phyloP scores from a whole-genome alignment of 306 rosid species.

The Pyrus pyrifolia region DNA sequence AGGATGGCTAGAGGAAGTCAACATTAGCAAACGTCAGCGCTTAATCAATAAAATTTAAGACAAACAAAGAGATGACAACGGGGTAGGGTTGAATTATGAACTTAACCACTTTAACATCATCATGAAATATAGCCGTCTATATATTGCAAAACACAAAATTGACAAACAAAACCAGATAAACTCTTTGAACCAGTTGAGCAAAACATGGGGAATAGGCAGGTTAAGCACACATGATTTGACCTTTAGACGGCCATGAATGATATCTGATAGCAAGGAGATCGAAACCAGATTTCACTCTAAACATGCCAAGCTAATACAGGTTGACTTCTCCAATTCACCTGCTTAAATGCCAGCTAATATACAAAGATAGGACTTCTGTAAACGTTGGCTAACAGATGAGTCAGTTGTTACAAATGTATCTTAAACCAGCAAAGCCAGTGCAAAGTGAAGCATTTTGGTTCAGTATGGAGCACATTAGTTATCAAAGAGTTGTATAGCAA shows the following conservation, averaged over 20 bases:
- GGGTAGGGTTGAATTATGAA: not conserved
- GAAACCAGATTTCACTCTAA: not conserved
- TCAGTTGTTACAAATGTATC: not conserved
- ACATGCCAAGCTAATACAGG: not conserved
- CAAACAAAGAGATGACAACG: not conserved
- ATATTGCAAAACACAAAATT: not conserved
- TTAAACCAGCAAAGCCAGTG: not conserved
- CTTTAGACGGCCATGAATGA: not conserved
- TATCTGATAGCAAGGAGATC: not conserved
- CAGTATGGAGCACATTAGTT: not conserved
- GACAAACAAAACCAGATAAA: not conserved
- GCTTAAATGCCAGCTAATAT: not conserved
- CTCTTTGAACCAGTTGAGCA: not conserved
- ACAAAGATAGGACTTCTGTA: not conserved
- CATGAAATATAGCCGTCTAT: not conserved
- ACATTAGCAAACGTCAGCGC: too few species aligned
- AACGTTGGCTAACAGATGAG: not conserved
- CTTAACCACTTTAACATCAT: not conserved
- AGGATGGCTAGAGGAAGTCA: not conserved
- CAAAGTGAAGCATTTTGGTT: not conserved
- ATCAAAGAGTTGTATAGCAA: not conserved
- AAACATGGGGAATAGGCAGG: not conserved
- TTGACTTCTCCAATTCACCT: not conserved
- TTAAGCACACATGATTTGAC: not conserved
- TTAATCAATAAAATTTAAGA: not conserved